These are phyloP conservation scores for Amauroascus verrucosus DNA, from an alignment of 2,329 filamentous ascomycete genomes.

Conservation along the genomic window DNA sequence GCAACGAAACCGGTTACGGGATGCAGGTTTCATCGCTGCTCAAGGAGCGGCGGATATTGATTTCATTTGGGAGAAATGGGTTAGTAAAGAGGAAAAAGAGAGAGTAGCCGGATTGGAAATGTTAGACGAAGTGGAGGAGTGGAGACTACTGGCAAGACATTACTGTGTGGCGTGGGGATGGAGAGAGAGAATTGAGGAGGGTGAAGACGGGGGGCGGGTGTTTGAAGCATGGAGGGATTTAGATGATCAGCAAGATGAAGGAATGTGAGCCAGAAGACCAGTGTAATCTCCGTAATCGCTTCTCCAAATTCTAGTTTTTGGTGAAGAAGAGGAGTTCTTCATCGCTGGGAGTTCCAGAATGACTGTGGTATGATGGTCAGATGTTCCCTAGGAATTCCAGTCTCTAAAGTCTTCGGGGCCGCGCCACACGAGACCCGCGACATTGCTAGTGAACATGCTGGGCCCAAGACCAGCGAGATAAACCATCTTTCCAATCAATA, in stretches of 20 bases:
- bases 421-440: no score
- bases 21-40: constrained; percentile 54
- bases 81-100: constrained; percentile 60
- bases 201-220: constrained; percentile 24
- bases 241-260: constrained; percentile 20
- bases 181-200: constrained; percentile 41
- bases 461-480: not conserved
- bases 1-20: constrained; percentile 56
- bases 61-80: constrained; percentile 70
- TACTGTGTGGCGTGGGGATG: constrained; percentile 88
- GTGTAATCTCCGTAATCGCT: no score
- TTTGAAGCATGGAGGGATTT: constrained; percentile 32
- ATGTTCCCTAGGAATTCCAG: no score
- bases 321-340: no score
- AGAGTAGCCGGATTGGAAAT: constrained; percentile 72
- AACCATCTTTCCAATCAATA: not conserved
- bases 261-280: not conserved
- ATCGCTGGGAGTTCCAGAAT: no score
- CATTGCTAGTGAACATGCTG: no score
- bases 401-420: no score
- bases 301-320: no score
- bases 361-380: no score
- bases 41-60: constrained; percentile 51
- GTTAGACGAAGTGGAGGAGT: constrained; percentile 91
- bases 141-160: constrained; percentile 74